Evolutionary conservation across 257 asterid species (phyloP).

Genomic region (Nicotiana sylvestris): DNA sequence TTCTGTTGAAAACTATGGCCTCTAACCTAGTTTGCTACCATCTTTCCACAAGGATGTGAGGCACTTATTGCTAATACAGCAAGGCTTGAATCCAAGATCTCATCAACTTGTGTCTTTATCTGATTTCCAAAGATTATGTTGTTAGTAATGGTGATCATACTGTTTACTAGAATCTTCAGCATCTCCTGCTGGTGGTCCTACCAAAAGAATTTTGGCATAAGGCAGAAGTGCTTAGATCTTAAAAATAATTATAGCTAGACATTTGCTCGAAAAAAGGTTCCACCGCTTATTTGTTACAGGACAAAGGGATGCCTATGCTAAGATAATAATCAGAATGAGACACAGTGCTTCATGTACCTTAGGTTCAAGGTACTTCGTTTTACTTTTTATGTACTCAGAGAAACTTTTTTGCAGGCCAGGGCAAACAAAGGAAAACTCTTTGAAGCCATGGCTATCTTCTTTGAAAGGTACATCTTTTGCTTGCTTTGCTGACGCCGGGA

Average conservation of each 20-base stretch:
- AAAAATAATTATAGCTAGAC: neutral
- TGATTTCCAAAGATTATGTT: slow-evolving; percentile 1
- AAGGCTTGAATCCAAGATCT: neutral
- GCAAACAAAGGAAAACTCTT: slow-evolving; percentile 72
- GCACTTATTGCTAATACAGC: neutral
- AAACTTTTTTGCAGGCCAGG: slow-evolving; percentile 57
- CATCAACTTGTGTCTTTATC: neutral
- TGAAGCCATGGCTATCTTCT: slow-evolving; percentile 86
- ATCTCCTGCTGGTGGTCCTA: slow-evolving; percentile 5
- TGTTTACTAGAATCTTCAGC: neutral
- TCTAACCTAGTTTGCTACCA: neutral
- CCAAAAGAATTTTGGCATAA: neutral
- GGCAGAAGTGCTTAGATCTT: neutral
- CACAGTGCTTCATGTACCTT: slow-evolving; percentile 1
- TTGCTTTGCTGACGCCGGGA: neutral
- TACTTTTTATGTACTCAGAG: neutral
- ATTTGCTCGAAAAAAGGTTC: neutral
- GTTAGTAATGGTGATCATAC: neutral
- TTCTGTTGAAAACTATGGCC: neutral
- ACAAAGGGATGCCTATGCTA: neutral
- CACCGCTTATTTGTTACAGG: neutral
- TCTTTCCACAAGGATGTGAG: neutral
- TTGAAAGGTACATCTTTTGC: slow-evolving; percentile 59
- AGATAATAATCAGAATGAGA: neutral
- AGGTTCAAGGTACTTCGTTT: neutral